Base-by-base conservation (phyloP, 345 rosid genomes). In the Brassica nigra region DNA sequence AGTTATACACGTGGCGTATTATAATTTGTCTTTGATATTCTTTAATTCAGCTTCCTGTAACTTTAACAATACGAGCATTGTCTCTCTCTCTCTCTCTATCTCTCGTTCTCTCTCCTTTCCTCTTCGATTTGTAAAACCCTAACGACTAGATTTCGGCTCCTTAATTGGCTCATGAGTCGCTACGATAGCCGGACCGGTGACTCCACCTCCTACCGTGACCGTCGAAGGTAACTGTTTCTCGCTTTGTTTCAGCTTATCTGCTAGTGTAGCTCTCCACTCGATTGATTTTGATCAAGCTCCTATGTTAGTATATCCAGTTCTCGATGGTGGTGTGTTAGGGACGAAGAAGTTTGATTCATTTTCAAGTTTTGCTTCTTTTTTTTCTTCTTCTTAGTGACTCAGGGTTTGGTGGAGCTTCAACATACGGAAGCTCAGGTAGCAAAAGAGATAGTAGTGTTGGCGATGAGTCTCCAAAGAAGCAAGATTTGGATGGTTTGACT, bases 101-200 rank as follows among this genome's bases (percentile, higher is more conserved):
- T 23, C 27, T 23, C 27, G 27, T 23, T 23, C 42, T 36, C 42
- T 14, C 57, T 14, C 54, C 14, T 47, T 47, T 49, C 57, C 14
- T 49, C 82, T 70, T 70, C 75, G 67, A 68, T 58, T 76, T 62
- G 78, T 70, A 52, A 52, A 52, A 54, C 59, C 59, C 59, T 54
- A 54, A 54, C 59, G 59, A 54, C 23, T 54, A n/a, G 18, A 52
- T 52, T 52, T 47, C n/a, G 55, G 49, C 49, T 47, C 7, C 59
- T 15, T 63, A 34, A 42, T 14, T 58, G 64, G 30, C 90, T 96
- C 77, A 95, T 96, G 98, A 93, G 98, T 87, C 95, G 99, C 68
- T 86, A 93, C 85, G 99, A 96, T 83, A 86, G 95, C 83, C 99
- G 98, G 33, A 74, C 98, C 66, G 87, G 92, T 49, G 98, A 96